These are phyloP conservation scores for Angophora floribunda DNA, from an alignment of 345 rosid species.

Conservation along the genomic window DNA sequence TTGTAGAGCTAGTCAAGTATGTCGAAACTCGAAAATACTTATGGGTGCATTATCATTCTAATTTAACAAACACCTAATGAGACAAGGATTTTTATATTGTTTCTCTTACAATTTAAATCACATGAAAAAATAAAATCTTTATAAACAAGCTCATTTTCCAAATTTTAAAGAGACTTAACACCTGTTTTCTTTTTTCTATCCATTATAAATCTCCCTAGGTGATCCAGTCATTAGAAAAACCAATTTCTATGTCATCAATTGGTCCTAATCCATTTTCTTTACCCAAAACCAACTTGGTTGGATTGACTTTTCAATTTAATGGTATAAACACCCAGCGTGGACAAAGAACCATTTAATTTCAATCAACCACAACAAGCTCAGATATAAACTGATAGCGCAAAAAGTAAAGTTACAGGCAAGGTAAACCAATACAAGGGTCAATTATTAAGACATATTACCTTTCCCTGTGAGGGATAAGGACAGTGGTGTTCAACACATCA, in stretches of 20 bases:
- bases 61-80: neutral
- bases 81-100: neutral
- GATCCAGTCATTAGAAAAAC: neutral
- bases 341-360: neutral
- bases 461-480: constrained; percentile 76
- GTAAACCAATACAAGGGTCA: neutral
- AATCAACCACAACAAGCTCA: neutral
- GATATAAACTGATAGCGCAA: neutral
- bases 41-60: neutral
- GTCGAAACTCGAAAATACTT: neutral
- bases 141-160: neutral
- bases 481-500: constrained; percentile 41
- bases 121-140: neutral
- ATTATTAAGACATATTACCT: constrained; percentile 26
- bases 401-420: neutral
- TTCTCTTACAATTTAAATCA: neutral
- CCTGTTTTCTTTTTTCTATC: neutral
- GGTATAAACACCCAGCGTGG: neutral
- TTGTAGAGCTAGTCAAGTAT: neutral
- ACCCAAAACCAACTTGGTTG: neutral
- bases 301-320: neutral
- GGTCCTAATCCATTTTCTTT: neutral
- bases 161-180: neutral
- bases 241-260: neutral
- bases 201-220: neutral